Conservation (phyloP, 2,329 filamentous ascomycete species). For the Xylariaceae sp. region DNA sequence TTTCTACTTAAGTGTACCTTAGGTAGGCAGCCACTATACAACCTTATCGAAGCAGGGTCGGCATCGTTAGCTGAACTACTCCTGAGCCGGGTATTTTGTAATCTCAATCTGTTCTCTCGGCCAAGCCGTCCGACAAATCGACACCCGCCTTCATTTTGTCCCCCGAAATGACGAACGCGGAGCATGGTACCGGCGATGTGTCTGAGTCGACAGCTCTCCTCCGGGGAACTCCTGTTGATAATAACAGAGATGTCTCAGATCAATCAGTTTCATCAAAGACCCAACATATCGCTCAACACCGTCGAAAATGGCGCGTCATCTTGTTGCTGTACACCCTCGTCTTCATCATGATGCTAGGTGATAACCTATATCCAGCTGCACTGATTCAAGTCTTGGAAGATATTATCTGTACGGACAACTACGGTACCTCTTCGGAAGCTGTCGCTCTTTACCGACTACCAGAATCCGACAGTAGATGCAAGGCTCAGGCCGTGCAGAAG, state of each 20-base stretch:
- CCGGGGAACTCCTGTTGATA: too few species aligned
- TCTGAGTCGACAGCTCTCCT: slow-evolving; percentile 8
- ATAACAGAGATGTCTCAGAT: not conserved
- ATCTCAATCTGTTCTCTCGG: too few species aligned
- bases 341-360: not conserved
- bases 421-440: not conserved
- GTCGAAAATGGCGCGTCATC: not conserved
- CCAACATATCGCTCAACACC: not conserved
- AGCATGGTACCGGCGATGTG: not conserved
- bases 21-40: too few species aligned
- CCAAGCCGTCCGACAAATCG: too few species aligned
- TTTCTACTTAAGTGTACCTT: too few species aligned
- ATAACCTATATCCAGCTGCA: not conserved
- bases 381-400: not conserved
- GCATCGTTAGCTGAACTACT: too few species aligned
- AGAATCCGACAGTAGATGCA: slow-evolving; percentile 1
- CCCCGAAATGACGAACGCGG: too few species aligned
- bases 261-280: not conserved
- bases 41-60: too few species aligned
- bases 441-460: not conserved
- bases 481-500: slow-evolving; percentile 3
- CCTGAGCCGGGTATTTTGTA: too few species aligned
- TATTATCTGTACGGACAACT: not conserved
- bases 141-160: too few species aligned
- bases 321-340: not conserved